Evolutionary conservation across 169 alveolate genomes (phyloP).

Genomic region (Plasmodium fragile): DNA sequence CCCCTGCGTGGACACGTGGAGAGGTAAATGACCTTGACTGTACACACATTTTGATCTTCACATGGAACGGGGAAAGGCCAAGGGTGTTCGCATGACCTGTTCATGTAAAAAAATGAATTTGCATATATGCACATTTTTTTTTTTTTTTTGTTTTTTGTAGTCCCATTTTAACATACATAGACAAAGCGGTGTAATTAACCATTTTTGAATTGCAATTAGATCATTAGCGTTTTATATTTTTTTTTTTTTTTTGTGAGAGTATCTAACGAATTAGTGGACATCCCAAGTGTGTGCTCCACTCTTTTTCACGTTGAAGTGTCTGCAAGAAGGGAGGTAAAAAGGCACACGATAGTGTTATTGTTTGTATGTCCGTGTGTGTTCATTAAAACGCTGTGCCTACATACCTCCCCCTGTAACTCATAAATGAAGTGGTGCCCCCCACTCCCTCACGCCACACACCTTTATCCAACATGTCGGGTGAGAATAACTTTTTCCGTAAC

Average conservation of each 20-base stretch:
- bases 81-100: not conserved
- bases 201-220: not conserved
- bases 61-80: not conserved
- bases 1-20: not conserved
- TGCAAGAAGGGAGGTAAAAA: not conserved
- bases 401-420: not conserved
- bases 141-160: not conserved
- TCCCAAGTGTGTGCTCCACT: not conserved
- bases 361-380: not conserved
- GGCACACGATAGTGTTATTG: not conserved
- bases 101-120: not conserved
- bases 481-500: conserved; percentile 29
- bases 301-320: not conserved
- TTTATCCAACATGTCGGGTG: not conserved
- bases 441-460: not conserved
- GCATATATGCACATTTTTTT: not conserved
- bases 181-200: not conserved
- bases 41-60: not conserved
- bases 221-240: not conserved
- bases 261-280: not conserved
- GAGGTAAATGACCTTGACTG: not conserved
- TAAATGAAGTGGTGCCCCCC: not conserved
- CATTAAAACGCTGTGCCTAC: not conserved
- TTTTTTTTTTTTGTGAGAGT: not conserved
- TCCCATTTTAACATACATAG: not conserved